phyloP scores from a whole-genome alignment of 2,329 filamentous ascomycete species.

The Calonectria pseudoturangicola region DNA sequence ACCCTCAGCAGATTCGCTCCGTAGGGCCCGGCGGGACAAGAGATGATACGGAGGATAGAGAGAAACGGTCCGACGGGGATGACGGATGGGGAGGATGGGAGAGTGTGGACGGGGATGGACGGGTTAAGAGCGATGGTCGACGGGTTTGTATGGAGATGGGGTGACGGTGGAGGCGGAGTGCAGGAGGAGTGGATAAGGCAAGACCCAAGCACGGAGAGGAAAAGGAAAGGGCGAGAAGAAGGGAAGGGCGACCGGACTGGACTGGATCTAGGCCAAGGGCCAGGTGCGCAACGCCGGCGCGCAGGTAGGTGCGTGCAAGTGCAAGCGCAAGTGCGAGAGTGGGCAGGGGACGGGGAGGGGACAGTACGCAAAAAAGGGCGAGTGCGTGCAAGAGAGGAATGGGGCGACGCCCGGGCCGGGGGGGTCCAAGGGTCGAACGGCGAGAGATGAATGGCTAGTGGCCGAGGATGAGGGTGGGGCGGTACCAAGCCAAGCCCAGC shows the following conservation, averaged over 20 bases:
- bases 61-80: slow-evolving; percentile 40
- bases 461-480: slow-evolving; percentile 40
- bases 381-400: slow-evolving; percentile 35
- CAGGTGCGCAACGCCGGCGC: slow-evolving; percentile 19
- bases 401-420: slow-evolving; percentile 36
- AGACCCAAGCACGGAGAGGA: slow-evolving; percentile 21
- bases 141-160: slow-evolving; percentile 42
- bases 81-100: slow-evolving; percentile 40
- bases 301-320: slow-evolving; percentile 40
- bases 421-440: slow-evolving; percentile 35
- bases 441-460: slow-evolving; percentile 38
- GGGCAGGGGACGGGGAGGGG: slow-evolving; percentile 22
- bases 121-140: slow-evolving; percentile 43
- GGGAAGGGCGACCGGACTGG: slow-evolving; percentile 33
- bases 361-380: slow-evolving; percentile 35
- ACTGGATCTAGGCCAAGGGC: slow-evolving; percentile 35
- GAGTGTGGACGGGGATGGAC: slow-evolving; percentile 40
- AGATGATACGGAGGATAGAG: slow-evolving; percentile 38
- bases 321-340: slow-evolving; percentile 45
- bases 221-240: slow-evolving; percentile 31
- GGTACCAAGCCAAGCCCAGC: slow-evolving; percentile 38
- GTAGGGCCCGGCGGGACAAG: slow-evolving; percentile 24
- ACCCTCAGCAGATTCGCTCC: slow-evolving; percentile 26
- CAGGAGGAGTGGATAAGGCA: slow-evolving; percentile 43
- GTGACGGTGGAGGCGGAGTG: slow-evolving; percentile 48